Base-by-base conservation (phyloP, 306 rosid species). In the Lupinus albus region DNA sequence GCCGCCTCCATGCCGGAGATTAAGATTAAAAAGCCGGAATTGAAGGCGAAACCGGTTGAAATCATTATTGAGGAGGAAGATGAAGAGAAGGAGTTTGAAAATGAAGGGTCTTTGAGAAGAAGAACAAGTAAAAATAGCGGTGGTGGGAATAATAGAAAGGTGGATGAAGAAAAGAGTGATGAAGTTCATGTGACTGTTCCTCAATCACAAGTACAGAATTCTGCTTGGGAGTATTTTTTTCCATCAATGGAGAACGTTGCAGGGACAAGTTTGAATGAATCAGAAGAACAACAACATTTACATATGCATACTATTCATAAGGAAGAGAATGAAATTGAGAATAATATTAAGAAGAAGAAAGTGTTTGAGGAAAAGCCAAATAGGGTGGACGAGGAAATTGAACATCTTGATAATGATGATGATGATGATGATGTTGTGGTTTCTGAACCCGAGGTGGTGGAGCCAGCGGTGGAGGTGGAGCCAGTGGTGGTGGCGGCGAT, bases 1-100 rank as follows among this genome's bases (percentile, higher is more conserved):
- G 83, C 94, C 14, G 81, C 71, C 28, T 79, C 81, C 58, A 86
- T 90, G 99, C 96, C 94, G 3, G 89, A 90, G 63, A 83, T 90
- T 36, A 82, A 81, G 80, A 79, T 81, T 55, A 12, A 16, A 16
- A 72, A 71, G 49, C 45, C 82, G 7, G 76, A 78, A 0, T 17
- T 68, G 39, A 39, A 38, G 16, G 51, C 71, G 72, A 64, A 13
- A 36, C 51, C 76, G 66, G 79, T 76, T 11, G 80, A 56, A 42
- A 21, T 85, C 39, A 80, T 79, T n/a, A 42, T 67, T 0, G 89
- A 85, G 17, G 97, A 78, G 12, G 81, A 78, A 0, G 81, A 88
- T 49, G 95, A 88, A 58, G 95, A 79, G 11, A 82, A 78, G 12
- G 89, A 82, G 1, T 36, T 74, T 39, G 92, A 87, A 45, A 54